Base-by-base conservation (phyloP, 129 eudicot species). In the Artemisia argyi region DNA sequence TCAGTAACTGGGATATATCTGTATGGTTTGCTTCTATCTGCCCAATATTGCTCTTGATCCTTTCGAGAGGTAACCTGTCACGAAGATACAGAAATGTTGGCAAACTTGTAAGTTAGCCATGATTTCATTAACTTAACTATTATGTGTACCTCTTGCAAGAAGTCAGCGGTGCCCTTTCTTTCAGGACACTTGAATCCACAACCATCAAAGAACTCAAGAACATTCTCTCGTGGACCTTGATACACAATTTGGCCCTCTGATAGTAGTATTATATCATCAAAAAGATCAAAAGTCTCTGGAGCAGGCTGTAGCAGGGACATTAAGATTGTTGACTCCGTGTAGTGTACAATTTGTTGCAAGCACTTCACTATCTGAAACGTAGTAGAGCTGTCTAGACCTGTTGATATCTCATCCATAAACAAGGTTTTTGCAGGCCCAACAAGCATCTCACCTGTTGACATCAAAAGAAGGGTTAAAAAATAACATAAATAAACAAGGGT, bases 351-450 rank as follows among this genome's bases (percentile, higher is more conserved):
- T 64, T 92, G 97, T 51, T 92, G 97, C 83, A 92, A 54, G 63
- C 96, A 92, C 66, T 92, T 88, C 32, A 89, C 97, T 53, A 92
- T 89, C 74, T 92, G 97, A 78, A 79, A 92, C 1, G 97, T 92
- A 28, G 96, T 92, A 6, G 97, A 89, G 73, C 96, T 88, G 81
- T 92, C 97, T 61, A 92, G 81, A 60, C 97, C 97, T 0, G 96
- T 92, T 66, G 97, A 92, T 80, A 91, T 91, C 76, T 91, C 97
- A 35, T 91, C 97, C 96, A 91, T 91, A 73, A 91, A 86, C 42
- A 91, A 69, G 14, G 90, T 76, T 72, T 88, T 91, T 50, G 97
- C 83, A 50, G 97, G 96, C 39, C 97, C 97, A 46, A 92, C 97
- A 69, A 92, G 82, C 94, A 89, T 88, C 68, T 92, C 97, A 5